Conservation (phyloP, 495 filamentous ascomycete genomes). For the Lasiosphaeris hirsuta region DNA sequence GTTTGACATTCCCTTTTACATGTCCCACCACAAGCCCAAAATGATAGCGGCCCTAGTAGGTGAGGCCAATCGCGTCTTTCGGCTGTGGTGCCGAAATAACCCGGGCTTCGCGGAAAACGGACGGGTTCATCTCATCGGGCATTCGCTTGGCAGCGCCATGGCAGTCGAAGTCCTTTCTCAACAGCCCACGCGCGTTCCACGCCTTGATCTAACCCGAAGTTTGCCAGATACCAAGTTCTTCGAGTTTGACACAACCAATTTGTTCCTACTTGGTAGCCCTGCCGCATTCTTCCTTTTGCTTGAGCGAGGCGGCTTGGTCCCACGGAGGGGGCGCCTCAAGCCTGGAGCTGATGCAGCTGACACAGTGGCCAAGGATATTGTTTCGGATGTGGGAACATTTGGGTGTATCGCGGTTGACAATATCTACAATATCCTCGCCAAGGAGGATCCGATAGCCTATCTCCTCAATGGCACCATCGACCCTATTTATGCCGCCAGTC, state of each 20-base stretch:
- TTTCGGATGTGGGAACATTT: slow-evolving; percentile 72
- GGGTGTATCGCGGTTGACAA: slow-evolving; percentile 94
- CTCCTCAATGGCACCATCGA: slow-evolving; percentile 88
- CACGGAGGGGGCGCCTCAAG: slow-evolving; percentile 72
- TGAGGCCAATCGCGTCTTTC: slow-evolving; percentile 91
- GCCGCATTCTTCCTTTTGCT: slow-evolving; percentile 90
- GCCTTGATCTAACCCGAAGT: slow-evolving; percentile 48
- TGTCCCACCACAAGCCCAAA: slow-evolving; percentile 90
- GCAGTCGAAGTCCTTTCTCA: slow-evolving; percentile 84
- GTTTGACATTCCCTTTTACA: slow-evolving; percentile 95
- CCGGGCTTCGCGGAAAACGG: slow-evolving; percentile 75
- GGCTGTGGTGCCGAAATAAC: slow-evolving; percentile 90
- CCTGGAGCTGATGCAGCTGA: slow-evolving; percentile 62
- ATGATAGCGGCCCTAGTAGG: slow-evolving; percentile 87
- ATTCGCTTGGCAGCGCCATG: slow-evolving; percentile 92
- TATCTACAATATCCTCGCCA: slow-evolving; percentile 84
- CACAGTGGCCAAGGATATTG: slow-evolving; percentile 59
- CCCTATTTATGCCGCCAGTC: slow-evolving; percentile 65
- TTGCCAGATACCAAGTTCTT: slow-evolving; percentile 61
- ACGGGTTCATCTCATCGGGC: slow-evolving; percentile 86
- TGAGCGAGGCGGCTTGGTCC: slow-evolving; percentile 76
- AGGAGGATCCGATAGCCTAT: slow-evolving; percentile 76
- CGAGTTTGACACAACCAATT: slow-evolving; percentile 83
- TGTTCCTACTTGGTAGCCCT: slow-evolving; percentile 91
- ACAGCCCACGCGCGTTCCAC: slow-evolving; percentile 66